Base-by-base conservation (phyloP, 139 green algal genomes). In the Eudorina sp. region DNA sequence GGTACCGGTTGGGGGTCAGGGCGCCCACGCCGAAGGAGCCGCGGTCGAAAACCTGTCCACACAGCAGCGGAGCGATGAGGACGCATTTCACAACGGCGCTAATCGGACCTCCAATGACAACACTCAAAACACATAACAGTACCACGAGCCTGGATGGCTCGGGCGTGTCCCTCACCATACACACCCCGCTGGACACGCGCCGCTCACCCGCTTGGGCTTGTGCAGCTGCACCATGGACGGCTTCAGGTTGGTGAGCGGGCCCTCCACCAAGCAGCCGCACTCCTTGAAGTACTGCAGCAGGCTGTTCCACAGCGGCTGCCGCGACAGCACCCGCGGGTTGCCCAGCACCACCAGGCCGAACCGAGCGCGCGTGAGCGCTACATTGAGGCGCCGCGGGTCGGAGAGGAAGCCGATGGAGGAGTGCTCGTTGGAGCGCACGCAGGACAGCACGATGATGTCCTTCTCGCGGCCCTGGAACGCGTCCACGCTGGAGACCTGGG, bases 361-460 rank as follows among this genome's bases (percentile, higher is more conserved):
- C 40, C 89, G 74, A 0, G 97, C 97, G 13, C 98, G 94, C 3
- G 98, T 99, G 40, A 99, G 94, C n/a, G 98, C 98, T 79, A 98
- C 96, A 86, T 99, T 99, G 46, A 99, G 91, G 60, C 98, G 94
- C 45, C 98, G 95, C 7, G 97, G 96, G 90, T 99, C 98, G 21
- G 93, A 94, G 83, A 99, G 92, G 91, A 99, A 99, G 38, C 98
- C 98, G 85, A 99, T 98, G 60, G 96, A 96, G 86, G 97, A 93
- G 88, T 93, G 94, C 89, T 99, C 98, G 85, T 99, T 99, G 88
- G 93, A 97, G 29, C 98, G 94, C 69, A 99, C 98, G 89, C 97
- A 99, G 1, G 97, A 98, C 48, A 99, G 90, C 60, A 99, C 96
- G 90, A 99, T 99, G 94, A 97, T 98, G 85, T 99, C 98, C 94